Percentiles rank a stretch among this genome's conserved stretches.
Conservation (phyloP, 441 rosid species). For the Populus hybrid region DNA sequence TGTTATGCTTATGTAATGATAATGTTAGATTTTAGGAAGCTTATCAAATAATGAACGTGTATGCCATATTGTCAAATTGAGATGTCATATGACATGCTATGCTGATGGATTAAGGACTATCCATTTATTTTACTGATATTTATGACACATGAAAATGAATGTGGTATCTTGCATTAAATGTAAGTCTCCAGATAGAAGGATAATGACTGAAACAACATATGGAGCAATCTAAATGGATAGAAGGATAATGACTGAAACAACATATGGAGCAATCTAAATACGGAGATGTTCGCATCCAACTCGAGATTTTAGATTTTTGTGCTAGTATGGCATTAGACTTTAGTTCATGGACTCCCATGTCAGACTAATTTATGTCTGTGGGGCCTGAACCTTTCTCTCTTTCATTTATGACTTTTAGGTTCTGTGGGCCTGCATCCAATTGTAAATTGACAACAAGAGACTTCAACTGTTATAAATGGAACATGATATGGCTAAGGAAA, state of each 20-base stretch:
- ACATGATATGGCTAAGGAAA: neutral
- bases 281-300: neutral
- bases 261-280: neutral
- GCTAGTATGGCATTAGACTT: neutral
- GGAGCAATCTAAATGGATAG: no score
- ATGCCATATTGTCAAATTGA: neutral
- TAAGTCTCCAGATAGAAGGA: neutral
- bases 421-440: neutral
- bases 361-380: neutral
- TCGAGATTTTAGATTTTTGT: neutral
- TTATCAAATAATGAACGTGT: neutral
- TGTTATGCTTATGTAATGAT: slow-evolving; percentile 1
- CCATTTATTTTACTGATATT: neutral
- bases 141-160: neutral
- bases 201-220: neutral
- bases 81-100: neutral
- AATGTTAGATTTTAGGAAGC: neutral
- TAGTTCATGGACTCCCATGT: neutral
- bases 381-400: no score
- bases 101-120: neutral
- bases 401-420: no score
- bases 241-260: no score
- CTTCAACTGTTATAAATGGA: neutral
- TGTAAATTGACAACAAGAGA: neutral
- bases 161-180: neutral